Evolutionary conservation across 2,329 filamentous ascomycete genomes (phyloP).

Genomic region (Aspergillus thermomutatus): DNA sequence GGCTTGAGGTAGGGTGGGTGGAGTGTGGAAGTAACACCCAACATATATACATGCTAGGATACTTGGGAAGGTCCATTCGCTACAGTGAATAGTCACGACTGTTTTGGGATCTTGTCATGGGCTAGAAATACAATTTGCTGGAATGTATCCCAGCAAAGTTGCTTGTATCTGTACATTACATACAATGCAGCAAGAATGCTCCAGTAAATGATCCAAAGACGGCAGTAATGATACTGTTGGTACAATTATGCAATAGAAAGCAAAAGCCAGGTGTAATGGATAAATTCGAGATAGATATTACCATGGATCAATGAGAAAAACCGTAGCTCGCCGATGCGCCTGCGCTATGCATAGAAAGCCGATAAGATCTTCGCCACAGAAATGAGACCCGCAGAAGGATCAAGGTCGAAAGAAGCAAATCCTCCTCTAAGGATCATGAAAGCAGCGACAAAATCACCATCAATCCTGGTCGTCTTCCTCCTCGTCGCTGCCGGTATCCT

Average conservation of each 20-base stretch:
- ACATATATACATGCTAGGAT: not conserved
- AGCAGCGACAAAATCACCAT: not conserved
- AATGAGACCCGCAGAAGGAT: not conserved
- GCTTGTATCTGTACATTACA: not conserved
- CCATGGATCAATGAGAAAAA: not conserved
- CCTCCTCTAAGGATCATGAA: not conserved
- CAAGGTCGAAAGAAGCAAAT: not conserved
- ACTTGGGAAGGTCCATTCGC: not conserved
- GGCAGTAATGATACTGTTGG: not conserved
- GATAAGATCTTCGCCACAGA: not conserved
- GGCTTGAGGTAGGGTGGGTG: too few species aligned
- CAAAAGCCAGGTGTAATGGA: not conserved
- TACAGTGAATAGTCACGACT: not conserved
- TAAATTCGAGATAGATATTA: not conserved
- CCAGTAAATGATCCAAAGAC: not conserved
- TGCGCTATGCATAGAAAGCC: not conserved
- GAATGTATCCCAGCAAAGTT: not conserved
- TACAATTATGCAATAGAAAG: not conserved
- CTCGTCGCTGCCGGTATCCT: slow-evolving; percentile 56
- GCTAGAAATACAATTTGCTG: not conserved
- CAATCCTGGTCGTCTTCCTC: slow-evolving; percentile 29
- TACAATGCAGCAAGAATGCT: not conserved
- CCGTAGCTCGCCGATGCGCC: not conserved
- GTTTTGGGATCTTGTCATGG: not conserved
- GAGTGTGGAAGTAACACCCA: not conserved